Evolutionary conservation across 2,329 filamentous ascomycete genomes (phyloP).

Genomic region (Aspergillus neoniger): DNA sequence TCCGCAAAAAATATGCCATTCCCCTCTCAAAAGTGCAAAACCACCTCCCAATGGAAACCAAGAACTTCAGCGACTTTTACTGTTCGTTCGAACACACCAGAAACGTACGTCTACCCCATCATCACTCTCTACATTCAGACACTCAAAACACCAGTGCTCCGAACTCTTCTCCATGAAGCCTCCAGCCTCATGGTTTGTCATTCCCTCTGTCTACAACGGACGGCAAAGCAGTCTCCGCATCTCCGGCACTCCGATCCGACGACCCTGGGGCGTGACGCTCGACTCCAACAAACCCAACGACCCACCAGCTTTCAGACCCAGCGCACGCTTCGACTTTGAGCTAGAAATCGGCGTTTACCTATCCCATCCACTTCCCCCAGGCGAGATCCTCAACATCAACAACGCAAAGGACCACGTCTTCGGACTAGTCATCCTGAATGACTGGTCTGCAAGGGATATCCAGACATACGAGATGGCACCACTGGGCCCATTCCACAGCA

Average conservation of each 20-base stretch:
- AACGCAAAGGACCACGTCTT: conserved; percentile 59
- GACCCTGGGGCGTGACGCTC: conserved; percentile 15
- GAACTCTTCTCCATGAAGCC: conserved; percentile 1
- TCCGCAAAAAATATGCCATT: conserved; percentile 7
- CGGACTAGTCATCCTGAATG: conserved; percentile 63
- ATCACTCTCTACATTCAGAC: no score
- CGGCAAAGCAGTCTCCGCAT: conserved; percentile 18
- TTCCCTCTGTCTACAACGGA: conserved; percentile 20
- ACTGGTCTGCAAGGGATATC: conserved; percentile 63
- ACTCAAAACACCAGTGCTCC: conserved; percentile 11
- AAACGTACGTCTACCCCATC: conserved; percentile 11
- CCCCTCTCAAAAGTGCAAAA: conserved; percentile 13
- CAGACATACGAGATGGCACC: conserved; percentile 62
- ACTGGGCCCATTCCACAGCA: conserved; percentile 61
- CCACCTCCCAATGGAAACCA: conserved; percentile 20
- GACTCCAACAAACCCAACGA: not conserved
- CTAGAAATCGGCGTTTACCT: conserved; percentile 53
- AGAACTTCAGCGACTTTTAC: conserved; percentile 22
- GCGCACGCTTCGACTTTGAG: conserved; percentile 50
- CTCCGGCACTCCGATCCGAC: conserved; percentile 12
- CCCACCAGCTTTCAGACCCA: conserved; percentile 39
- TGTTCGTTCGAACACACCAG: conserved; percentile 21
- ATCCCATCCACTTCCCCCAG: conserved; percentile 43
- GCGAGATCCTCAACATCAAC: conserved; percentile 41
- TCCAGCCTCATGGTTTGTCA: conserved; percentile 15